Evolutionary conservation across 2,329 filamentous ascomycete species (phyloP).

Genomic region (Phialophora tarda): DNA sequence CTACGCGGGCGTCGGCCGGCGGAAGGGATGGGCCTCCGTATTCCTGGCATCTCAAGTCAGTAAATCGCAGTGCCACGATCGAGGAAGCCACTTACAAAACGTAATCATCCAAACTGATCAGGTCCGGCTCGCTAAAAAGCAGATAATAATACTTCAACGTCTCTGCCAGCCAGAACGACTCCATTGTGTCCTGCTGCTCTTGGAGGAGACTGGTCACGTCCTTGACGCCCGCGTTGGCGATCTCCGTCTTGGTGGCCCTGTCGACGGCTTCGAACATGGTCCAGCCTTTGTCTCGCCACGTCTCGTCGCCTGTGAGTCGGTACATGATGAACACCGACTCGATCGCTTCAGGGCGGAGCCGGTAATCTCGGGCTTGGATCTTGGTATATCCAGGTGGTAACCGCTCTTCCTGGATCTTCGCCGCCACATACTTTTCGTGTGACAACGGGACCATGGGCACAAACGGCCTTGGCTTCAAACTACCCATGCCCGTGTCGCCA

Average conservation of each 20-base stretch:
- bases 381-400: slow-evolving; percentile 51
- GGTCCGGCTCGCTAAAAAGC: slow-evolving; percentile 51
- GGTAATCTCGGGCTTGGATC: slow-evolving; percentile 48
- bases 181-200: slow-evolving; percentile 66
- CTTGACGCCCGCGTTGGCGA: slow-evolving; percentile 69
- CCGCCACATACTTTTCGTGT: slow-evolving; percentile 49
- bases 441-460: slow-evolving; percentile 42
- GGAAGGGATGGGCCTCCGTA: slow-evolving; percentile 50
- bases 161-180: slow-evolving; percentile 72
- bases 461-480: slow-evolving; percentile 21
- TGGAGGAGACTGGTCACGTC: slow-evolving; percentile 65
- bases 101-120: slow-evolving; percentile 55
- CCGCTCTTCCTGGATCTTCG: slow-evolving; percentile 50
- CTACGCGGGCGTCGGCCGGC: slow-evolving; percentile 40
- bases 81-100: slow-evolving; percentile 48
- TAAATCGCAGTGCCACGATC: slow-evolving; percentile 5
- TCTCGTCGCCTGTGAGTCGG: slow-evolving; percentile 69
- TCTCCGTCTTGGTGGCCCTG: slow-evolving; percentile 64
- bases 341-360: slow-evolving; percentile 71
- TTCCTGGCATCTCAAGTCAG: slow-evolving; percentile 41
- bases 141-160: slow-evolving; percentile 57
- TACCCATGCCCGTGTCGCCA: slow-evolving; percentile 5
- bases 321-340: slow-evolving; percentile 82
- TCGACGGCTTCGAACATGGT: slow-evolving; percentile 72
- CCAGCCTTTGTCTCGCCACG: slow-evolving; percentile 73